Base-by-base conservation (phyloP, 495 filamentous ascomycete species). In the Clohesyomyces aquaticus region DNA sequence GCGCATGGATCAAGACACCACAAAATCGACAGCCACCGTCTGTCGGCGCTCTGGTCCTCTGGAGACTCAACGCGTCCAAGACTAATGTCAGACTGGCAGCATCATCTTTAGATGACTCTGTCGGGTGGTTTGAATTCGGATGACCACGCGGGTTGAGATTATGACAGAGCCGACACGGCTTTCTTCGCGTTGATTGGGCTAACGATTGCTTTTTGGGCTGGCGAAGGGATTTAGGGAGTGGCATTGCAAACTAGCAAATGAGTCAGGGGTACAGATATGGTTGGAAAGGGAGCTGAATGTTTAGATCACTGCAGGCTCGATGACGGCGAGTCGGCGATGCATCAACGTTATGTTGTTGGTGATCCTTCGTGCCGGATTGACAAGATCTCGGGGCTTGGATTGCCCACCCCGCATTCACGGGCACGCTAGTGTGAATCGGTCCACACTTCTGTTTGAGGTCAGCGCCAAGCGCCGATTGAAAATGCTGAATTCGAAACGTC, bases 101-200 rank as follows among this genome's bases (percentile, higher is more conserved):
- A 16, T 28, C 61, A 6, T 18, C 50, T 42, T 64, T 55, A 1
- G 28, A 35, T 1, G 42, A 49, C 25, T 69, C 66, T 18, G 55
- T 42, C 4, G 55, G 14, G 46, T 65, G 61, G 12, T 41, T 49
- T 14, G 61, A 48, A 18, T 27, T 64, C 16, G 66, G 4, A 38
- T 69, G 66, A 3, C 61, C 55, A 9, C 55, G 66, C 19, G 66
- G 61, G 28, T 64, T 49, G 4, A 69, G 55, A 28, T 64, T 65
- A 27, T 69, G 26, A 45, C 66, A 69, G 3, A 50, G 16, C 1
- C 45, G 49, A 38, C 66, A 69, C 11, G 25, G 23, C 26, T 48
- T 63, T 41, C 58, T 51, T 28, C 52, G 42, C n/a, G n/a, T n/a
- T 23, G 35, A 19, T 35, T 62, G 53, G 19, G 53, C 21, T 1